Evolutionary conservation across 1,284 basidiomycete genomes (phyloP).

Genomic region (Malassezia yamatoensis): DNA sequence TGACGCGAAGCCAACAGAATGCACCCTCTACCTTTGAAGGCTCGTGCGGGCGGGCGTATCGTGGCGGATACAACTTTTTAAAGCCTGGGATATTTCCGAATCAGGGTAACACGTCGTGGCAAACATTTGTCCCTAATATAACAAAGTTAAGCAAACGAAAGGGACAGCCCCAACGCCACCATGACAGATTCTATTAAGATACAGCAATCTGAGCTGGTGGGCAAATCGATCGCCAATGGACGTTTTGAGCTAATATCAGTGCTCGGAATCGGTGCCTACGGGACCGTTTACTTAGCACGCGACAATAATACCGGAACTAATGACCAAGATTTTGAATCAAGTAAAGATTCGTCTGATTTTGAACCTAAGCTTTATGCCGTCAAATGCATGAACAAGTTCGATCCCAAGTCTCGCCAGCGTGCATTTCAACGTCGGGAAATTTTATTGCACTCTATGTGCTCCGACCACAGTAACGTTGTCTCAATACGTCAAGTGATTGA

Average conservation of each 20-base stretch:
- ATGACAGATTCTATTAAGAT: not conserved
- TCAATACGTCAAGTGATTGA: constrained; percentile 81
- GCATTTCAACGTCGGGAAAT: constrained; percentile 71
- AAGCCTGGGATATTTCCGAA: too few species aligned
- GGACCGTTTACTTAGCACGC: constrained; percentile 68
- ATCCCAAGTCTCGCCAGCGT: constrained; percentile 60
- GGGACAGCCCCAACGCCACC: too few species aligned
- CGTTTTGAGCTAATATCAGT: constrained; percentile 73
- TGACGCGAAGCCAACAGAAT: too few species aligned
- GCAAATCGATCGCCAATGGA: constrained; percentile 49
- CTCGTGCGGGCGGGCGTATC: too few species aligned
- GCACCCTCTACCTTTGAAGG: too few species aligned
- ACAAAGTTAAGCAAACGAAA: too few species aligned
- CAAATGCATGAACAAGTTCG: constrained; percentile 64
- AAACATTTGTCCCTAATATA: too few species aligned
- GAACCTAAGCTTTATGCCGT: constrained; percentile 56
- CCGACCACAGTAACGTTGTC: constrained; percentile 70
- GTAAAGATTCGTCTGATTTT: too few species aligned
- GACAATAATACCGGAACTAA: constrained; percentile 12
- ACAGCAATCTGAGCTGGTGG: constrained; percentile 47
- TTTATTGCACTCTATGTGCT: constrained; percentile 57
- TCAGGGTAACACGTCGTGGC: too few species aligned
- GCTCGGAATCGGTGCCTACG: constrained; percentile 87
- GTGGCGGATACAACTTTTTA: too few species aligned
- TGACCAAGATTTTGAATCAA: too few species aligned